Percentiles rank a stretch among this genome's conserved stretches.
Evolutionary conservation across 108 stramenopile genomes (phyloP).

Genomic region (Pseudonitzschia pungens): DNA sequence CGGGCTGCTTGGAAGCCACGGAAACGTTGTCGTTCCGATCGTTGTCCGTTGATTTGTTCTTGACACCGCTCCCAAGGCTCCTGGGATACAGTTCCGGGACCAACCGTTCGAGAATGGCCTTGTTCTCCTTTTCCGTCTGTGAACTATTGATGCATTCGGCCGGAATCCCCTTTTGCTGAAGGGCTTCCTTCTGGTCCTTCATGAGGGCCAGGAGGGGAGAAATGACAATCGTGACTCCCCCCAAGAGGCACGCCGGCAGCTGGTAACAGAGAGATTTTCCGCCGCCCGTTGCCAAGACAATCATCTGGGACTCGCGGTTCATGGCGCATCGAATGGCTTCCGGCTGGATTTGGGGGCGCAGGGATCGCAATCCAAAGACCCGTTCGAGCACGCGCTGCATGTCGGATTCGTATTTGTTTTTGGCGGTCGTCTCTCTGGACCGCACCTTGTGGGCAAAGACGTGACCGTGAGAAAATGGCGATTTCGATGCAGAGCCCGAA

Average conservation of each 20-base stretch:
- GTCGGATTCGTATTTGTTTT: conserved; percentile 6
- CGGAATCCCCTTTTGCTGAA: conserved; percentile 60
- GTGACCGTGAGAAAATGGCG: neutral
- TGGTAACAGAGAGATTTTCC: conserved; percentile 96
- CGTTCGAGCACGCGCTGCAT: conserved; percentile 28
- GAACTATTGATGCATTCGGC: conserved; percentile 64
- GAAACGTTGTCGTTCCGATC: neutral
- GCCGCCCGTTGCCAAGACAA: conserved; percentile 94
- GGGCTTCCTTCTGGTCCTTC: conserved; percentile 90
- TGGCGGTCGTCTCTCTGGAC: no score
- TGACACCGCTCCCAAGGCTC: conserved; percentile 7
- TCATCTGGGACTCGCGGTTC: conserved; percentile 54
- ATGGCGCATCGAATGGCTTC: conserved; percentile 55
- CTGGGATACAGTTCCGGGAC: conserved; percentile 14
- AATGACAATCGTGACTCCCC: conserved; percentile 91
- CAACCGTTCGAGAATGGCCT: conserved; percentile 49
- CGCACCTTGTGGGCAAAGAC: conserved; percentile 3
- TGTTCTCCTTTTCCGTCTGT: conserved; percentile 51
- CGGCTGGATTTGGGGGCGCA: conserved; percentile 62
- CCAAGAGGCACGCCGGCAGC: conserved; percentile 85
- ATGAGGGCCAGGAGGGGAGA: conserved; percentile 95
- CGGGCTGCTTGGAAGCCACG: neutral
- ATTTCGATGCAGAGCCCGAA: neutral
- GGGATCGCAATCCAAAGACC: conserved; percentile 49
- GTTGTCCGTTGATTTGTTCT: conserved; percentile 12